Evolutionary conservation across 768 basidiomycete genomes (phyloP).

Genomic region (Astraeus odoratus): DNA sequence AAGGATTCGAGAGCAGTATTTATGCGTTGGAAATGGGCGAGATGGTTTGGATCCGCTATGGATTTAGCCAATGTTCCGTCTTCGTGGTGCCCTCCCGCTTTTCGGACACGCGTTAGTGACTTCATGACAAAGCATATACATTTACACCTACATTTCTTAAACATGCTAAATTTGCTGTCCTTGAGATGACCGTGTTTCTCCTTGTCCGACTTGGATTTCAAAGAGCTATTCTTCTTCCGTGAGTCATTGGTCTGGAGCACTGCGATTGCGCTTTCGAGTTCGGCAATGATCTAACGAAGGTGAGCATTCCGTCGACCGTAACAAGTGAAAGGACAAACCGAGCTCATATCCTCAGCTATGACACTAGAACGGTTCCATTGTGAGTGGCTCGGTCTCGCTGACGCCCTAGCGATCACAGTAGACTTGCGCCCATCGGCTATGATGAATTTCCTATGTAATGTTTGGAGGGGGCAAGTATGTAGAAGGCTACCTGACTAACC

Average conservation of each 20-base stretch:
- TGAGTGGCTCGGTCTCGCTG: slow-evolving; percentile 37
- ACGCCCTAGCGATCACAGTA: slow-evolving; percentile 25
- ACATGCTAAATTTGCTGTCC: slow-evolving; percentile 43
- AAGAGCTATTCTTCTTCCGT: slow-evolving; percentile 29
- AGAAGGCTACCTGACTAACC: slow-evolving; percentile 35
- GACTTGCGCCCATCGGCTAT: slow-evolving; percentile 33
- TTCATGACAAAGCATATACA: slow-evolving; percentile 4
- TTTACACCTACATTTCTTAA: slow-evolving; percentile 47
- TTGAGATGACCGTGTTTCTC: slow-evolving; percentile 33
- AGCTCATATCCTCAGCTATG: slow-evolving; percentile 61
- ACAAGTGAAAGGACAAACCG: slow-evolving; percentile 34
- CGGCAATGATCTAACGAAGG: slow-evolving; percentile 43
- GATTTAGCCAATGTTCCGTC: slow-evolving; percentile 18
- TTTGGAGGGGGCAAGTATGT: slow-evolving; percentile 14
- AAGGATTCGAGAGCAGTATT: slow-evolving; percentile 44
- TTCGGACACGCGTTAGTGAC: not conserved
- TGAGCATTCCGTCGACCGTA: slow-evolving; percentile 4
- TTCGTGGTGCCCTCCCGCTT: slow-evolving; percentile 23
- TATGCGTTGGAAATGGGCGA: slow-evolving; percentile 35
- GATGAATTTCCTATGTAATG: slow-evolving; percentile 50
- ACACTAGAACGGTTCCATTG: slow-evolving; percentile 42
- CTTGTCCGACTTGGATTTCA: slow-evolving; percentile 38
- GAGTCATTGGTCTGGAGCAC: slow-evolving; percentile 34
- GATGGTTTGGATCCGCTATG: slow-evolving; percentile 13
- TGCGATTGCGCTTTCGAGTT: slow-evolving; percentile 49